A percentile compares a stretch with the other conserved stretches of the same genome.
Conservation (phyloP, 805 yeast species). For the Nakazawaea laoshanensis region DNA sequence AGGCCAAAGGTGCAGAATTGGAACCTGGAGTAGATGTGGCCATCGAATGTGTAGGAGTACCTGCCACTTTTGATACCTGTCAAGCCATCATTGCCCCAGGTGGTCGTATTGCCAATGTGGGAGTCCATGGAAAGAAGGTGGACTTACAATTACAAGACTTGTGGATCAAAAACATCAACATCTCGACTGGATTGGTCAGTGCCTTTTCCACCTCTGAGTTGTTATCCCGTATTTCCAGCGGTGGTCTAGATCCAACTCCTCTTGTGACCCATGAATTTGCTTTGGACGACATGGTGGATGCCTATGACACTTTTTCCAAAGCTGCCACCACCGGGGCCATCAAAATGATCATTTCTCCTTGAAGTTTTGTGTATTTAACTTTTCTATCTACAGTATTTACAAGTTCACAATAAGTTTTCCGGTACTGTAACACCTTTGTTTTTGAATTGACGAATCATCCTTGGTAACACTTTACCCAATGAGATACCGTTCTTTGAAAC, state of each 20-base stretch:
- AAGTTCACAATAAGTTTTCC: constrained; percentile 8
- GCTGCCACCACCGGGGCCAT: constrained; percentile 51
- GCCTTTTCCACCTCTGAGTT: constrained; percentile 33
- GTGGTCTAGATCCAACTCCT: constrained; percentile 37
- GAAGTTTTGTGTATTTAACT: background rate
- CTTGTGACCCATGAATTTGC: constrained; percentile 54
- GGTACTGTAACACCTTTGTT: constrained; percentile 16
- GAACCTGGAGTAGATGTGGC: constrained; percentile 54
- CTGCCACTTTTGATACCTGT: constrained; percentile 51
- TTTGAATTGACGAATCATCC: constrained; percentile 18
- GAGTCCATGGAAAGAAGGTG: constrained; percentile 39
- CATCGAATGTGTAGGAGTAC: constrained; percentile 59
- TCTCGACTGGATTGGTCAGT: constrained; percentile 42
- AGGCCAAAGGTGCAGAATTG: constrained; percentile 22
- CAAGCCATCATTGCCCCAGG: constrained; percentile 47
- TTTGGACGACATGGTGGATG: constrained; percentile 45
- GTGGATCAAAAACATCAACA: constrained; percentile 35
- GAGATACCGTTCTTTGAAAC: constrained; percentile 14
- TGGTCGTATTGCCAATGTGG: constrained; percentile 60
- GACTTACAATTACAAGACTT: constrained; percentile 32
- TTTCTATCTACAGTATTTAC: constrained; percentile 3
- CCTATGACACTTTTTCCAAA: constrained; percentile 49
- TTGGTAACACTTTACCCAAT: constrained; percentile 33
- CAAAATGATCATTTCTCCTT: constrained; percentile 24
- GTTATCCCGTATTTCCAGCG: constrained; percentile 24